phyloP scores from a whole-genome alignment of 768 basidiomycete species.

The Pulveroboletus ravenelii region DNA sequence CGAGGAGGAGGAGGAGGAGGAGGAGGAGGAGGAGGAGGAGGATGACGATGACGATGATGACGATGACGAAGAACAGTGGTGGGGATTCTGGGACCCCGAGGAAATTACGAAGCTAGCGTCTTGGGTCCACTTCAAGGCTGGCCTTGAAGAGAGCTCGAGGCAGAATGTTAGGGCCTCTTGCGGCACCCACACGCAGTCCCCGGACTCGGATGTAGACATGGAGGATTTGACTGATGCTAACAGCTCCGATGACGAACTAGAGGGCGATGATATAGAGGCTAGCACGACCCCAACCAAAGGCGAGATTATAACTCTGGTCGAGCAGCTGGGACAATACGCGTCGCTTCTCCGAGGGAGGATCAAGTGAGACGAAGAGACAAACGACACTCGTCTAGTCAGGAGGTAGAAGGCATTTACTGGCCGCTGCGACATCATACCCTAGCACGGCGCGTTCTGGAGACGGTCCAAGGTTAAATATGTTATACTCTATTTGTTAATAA shows the following conservation, averaged over 20 bases:
- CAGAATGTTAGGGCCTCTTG: not conserved
- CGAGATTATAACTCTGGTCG: constrained; percentile 45
- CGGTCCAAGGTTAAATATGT: constrained; percentile 10
- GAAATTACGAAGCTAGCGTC: constrained; percentile 63
- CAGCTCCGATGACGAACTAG: constrained; percentile 2
- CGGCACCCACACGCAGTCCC: not conserved
- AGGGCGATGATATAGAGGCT: not conserved
- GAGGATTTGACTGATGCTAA: constrained; percentile 12
- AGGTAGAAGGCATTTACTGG: constrained; percentile 7
- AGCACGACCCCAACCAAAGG: constrained; percentile 19
- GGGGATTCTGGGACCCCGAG: constrained; percentile 63
- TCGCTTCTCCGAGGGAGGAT: constrained; percentile 56
- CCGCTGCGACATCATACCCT: constrained; percentile 1
- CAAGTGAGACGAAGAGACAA: constrained; percentile 31
- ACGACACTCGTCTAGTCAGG: not conserved
- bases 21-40: constrained; percentile 6
- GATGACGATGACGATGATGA: not conserved
- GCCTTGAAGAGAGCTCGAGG: constrained; percentile 27
- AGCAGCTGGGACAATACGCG: constrained; percentile 55
- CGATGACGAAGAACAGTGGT: constrained; percentile 57
- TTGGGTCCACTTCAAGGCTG: constrained; percentile 55
- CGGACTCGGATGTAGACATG: constrained; percentile 19
- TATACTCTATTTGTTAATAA: constrained; percentile 27
- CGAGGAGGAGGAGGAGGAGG: constrained; percentile 23
- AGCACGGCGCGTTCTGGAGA: constrained; percentile 8